Base-by-base conservation (phyloP, 257 asterid species). In the Fraxinus excelsior region DNA sequence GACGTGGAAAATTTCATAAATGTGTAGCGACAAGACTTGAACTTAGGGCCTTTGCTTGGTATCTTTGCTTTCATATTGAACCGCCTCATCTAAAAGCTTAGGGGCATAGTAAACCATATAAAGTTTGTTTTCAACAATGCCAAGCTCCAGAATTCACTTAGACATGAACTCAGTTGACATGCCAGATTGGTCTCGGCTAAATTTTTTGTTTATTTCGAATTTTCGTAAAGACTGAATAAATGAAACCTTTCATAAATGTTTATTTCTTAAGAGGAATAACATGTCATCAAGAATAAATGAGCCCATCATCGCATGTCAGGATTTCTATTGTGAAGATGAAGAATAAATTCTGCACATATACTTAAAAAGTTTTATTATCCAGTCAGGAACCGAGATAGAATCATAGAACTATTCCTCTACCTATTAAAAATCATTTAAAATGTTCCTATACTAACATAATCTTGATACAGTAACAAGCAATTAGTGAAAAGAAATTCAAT, bases 401-500 rank as follows among this genome's bases (percentile, higher is more conserved):
- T 14, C 13, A 42, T 42, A 42, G 51, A 42, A 2, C 18, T 42
- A 42, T 42, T 42, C 51, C 65, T 56, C 26, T 56, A n/a, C 65
- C 25, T 18, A 5, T 56, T 56, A 56, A 28, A 56, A n/a, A 10
- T 67, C 38, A 72, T 23, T 40, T 76, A 56, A 56, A n/a, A 1
- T n/a, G 10, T 56, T 32, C 32, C 42, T 38, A 73, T 23, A 7
- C 23, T 0, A 10, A 12, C 49, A 42, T 25, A 46, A 23, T 49
- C 76, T 14, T 10, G 72, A 69, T 58, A 58, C 34, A 56, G 31
- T 42, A 74, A 19, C 19, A 76, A 77, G 34, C n/a, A 28, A 60
- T 51, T 28, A 7, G 65, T 9, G 21, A 75, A 74, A 29, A 44
- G 62, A 28, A 74, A 74, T 66, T 13, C 29, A 65, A 78, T 37